Conservation (phyloP, 2,329 filamentous ascomycete species). For the Phyllosticta paracitricarpa region DNA sequence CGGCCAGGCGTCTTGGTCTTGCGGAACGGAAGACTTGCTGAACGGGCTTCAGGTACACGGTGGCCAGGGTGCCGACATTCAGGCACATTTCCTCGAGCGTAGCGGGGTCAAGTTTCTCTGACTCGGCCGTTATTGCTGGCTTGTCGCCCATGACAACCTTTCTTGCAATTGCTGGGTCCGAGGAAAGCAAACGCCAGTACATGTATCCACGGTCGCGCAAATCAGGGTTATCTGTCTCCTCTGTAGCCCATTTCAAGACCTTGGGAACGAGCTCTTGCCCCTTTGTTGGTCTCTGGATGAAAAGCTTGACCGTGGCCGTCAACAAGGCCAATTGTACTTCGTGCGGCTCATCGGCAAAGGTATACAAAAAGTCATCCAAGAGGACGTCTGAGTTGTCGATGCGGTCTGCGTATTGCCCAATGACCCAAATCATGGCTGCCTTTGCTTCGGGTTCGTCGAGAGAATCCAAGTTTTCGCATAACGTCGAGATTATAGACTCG, state of each 20-base stretch:
- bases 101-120: conserved; percentile 79
- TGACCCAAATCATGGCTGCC: conserved; percentile 98
- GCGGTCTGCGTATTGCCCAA: conserved; percentile 92
- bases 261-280: conserved; percentile 88
- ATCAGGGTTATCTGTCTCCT: conserved; percentile 98
- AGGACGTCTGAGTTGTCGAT: conserved; percentile 95
- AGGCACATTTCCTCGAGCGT: conserved; percentile 97
- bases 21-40: conserved; percentile 93
- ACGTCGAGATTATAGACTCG: conserved; percentile 89
- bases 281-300: conserved; percentile 92
- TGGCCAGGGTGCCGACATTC: conserved; percentile 89
- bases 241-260: conserved; percentile 95
- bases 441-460: conserved; percentile 97
- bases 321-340: conserved; percentile 92
- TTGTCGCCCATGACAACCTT: conserved; percentile 95
- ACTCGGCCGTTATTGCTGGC: conserved; percentile 90
- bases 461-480: conserved; percentile 93
- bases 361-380: conserved; percentile 88
- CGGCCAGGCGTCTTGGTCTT: conserved; percentile 64
- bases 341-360: conserved; percentile 86
- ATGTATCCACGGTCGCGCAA: conserved; percentile 94
- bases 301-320: conserved; percentile 93
- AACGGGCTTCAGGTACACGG: conserved; percentile 94
- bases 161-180: conserved; percentile 78
- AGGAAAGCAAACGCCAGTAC: conserved; percentile 96